Conservation (phyloP, 1,139 yeast genomes). For the Saccharomyces hybrid region DNA sequence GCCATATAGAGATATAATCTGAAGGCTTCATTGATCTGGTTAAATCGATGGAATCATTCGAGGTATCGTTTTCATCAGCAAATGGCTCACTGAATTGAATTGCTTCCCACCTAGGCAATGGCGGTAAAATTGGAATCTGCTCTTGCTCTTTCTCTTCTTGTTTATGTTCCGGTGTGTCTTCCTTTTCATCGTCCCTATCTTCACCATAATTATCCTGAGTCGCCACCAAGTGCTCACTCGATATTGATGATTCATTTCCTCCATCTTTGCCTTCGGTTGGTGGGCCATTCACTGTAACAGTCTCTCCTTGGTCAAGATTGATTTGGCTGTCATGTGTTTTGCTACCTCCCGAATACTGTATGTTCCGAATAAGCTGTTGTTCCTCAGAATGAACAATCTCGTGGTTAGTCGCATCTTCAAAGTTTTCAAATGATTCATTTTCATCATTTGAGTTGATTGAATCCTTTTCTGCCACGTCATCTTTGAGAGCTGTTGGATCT, state of each 20-base stretch:
- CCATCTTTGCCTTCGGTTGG: not conserved
- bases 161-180: not conserved
- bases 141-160: not conserved
- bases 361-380: too few species aligned
- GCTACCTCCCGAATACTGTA: not conserved
- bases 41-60: constrained; percentile 44
- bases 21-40: constrained; percentile 35
- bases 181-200: not conserved
- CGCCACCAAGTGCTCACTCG: not conserved
- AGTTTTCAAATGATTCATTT: not conserved
- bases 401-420: not conserved
- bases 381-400: not conserved
- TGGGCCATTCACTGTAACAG: not conserved
- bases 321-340: not conserved
- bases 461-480: not conserved
- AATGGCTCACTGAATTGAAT: constrained; percentile 25
- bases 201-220: not conserved
- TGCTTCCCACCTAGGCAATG: constrained; percentile 15
- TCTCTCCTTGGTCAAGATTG: not conserved
- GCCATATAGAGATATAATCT: constrained; percentile 30
- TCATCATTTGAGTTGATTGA: not conserved
- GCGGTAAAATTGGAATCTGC: constrained; percentile 11
- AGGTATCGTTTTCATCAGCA: constrained; percentile 20
- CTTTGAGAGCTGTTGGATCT: not conserved
- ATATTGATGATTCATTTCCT: not conserved